phyloP scores from a whole-genome alignment of 2,329 filamentous ascomycete species.

The Bisporella sp. region DNA sequence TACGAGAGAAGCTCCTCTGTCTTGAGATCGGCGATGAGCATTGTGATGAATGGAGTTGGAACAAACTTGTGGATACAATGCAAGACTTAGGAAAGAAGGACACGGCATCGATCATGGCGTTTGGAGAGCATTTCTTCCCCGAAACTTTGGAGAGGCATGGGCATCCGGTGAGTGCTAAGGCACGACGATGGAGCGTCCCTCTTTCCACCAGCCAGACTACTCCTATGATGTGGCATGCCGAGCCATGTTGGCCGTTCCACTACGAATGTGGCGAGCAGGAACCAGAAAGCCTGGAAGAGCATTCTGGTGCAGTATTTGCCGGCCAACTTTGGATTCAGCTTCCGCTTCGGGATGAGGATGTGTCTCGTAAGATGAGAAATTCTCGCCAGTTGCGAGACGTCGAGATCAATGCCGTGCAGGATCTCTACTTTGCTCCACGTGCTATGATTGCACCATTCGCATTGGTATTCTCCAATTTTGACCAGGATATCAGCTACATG shows the following conservation, averaged over 20 bases:
- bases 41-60: background rate
- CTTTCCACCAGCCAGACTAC: background rate
- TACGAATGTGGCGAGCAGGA: background rate
- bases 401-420: background rate
- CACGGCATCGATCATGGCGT: background rate
- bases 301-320: background rate
- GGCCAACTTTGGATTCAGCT: background rate
- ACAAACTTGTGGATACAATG: background rate
- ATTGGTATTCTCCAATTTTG: slow-evolving; percentile 2
- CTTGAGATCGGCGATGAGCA: background rate
- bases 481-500: background rate
- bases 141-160: background rate
- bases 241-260: background rate
- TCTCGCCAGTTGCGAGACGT: background rate
- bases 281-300: background rate
- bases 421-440: background rate
- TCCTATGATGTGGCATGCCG: background rate
- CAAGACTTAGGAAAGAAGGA: background rate
- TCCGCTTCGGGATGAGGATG: background rate
- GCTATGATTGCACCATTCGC: slow-evolving; percentile 1
- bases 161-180: background rate
- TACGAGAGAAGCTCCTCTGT: background rate
- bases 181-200: background rate
- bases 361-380: background rate
- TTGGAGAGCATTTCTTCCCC: background rate